Percentiles rank a stretch among this genome's conserved stretches.
phyloP scores from a whole-genome alignment of 2,329 filamentous ascomycete genomes.

The Podosphaera fusca region DNA sequence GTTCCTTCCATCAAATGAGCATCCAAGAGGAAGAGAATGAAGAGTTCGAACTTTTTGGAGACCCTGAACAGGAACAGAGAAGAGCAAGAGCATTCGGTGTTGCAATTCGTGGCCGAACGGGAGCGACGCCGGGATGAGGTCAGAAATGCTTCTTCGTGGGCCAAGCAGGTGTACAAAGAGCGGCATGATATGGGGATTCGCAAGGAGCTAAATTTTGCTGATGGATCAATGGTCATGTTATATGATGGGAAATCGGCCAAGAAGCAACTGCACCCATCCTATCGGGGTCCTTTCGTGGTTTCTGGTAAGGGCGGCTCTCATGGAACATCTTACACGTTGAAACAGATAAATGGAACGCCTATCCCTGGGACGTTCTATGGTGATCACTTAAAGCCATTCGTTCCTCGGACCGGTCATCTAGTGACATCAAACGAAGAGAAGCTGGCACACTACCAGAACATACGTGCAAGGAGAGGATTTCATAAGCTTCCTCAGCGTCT shows the following conservation, averaged over 20 bases:
- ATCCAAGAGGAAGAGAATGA: neutral
- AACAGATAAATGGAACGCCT: neutral
- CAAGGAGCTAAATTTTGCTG: neutral
- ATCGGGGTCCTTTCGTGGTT: neutral
- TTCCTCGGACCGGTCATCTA: neutral
- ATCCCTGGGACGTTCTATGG: constrained; percentile 1
- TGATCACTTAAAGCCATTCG: neutral
- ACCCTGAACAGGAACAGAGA: neutral
- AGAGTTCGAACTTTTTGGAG: neutral
- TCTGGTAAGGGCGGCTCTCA: neutral
- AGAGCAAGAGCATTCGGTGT: neutral
- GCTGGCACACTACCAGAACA: neutral
- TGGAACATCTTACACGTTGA: neutral
- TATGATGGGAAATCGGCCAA: constrained; percentile 1
- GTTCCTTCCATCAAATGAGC: neutral
- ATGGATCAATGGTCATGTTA: neutral
- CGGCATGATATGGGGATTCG: neutral
- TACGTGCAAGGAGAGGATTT: neutral
- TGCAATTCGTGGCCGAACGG: neutral
- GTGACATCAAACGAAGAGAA: neutral
- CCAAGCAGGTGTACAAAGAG: neutral
- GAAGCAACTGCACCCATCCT: neutral
- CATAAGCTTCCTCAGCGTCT: neutral
- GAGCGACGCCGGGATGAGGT: neutral
- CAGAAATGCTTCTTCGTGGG: neutral